These are phyloP conservation scores for Mycosarcoma mackinlayi DNA, from an alignment of 1,284 basidiomycete genomes.

Conservation along the genomic window DNA sequence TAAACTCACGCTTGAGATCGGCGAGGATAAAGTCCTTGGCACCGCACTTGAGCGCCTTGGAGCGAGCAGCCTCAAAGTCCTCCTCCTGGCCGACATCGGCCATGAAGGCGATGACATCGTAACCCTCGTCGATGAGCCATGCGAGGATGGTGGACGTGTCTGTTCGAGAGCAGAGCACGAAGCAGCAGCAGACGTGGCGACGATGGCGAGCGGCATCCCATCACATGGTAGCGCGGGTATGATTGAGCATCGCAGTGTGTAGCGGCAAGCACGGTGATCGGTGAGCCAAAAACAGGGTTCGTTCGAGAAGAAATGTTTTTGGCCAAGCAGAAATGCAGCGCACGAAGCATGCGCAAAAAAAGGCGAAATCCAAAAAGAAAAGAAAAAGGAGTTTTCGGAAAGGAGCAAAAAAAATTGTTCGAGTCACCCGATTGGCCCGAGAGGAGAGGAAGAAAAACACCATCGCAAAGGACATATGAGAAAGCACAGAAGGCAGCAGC, in stretches of 20 bases:
- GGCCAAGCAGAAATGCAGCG: conserved; percentile 1
- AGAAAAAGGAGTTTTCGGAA: conserved; percentile 1
- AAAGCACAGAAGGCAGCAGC: conserved; percentile 9
- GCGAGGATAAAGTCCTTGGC: conserved; percentile 94
- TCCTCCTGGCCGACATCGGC: conserved; percentile 99
- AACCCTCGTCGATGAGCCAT: conserved; percentile 86
- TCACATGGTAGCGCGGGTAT: background rate
- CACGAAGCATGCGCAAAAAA: background rate
- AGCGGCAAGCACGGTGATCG: conserved; percentile 22
- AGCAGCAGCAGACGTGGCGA: background rate
- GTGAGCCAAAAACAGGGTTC: conserved; percentile 4
- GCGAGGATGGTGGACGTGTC: conserved; percentile 68
- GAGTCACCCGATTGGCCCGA: conserved; percentile 35
- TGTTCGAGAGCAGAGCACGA: conserved; percentile 5
- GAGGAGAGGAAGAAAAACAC: background rate
- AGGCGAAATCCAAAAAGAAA: conserved; percentile 14
- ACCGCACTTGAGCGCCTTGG: conserved; percentile 90
- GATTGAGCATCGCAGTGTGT: no score
- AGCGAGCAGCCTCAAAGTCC: conserved; percentile 92
- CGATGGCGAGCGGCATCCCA: background rate
- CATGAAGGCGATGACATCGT: conserved; percentile 98
- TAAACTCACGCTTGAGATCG: conserved; percentile 93
- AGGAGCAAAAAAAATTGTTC: conserved; percentile 33
- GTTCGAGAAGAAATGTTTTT: background rate
- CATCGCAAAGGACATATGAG: background rate